phyloP scores from a whole-genome alignment of 345 rosid species.

The Brassica cretica region DNA sequence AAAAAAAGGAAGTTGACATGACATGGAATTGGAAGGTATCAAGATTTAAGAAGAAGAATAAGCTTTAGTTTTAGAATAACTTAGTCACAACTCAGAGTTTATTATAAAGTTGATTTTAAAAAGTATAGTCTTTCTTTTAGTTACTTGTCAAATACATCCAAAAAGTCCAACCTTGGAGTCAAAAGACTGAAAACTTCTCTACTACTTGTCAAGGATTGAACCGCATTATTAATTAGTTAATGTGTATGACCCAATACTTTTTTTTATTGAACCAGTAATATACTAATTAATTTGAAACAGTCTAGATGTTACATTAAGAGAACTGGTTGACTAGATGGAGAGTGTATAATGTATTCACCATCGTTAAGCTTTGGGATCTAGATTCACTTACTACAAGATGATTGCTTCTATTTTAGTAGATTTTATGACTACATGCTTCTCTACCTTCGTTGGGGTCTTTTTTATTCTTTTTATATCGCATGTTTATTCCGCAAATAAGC shows the following conservation, averaged over 20 bases:
- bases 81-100: slow-evolving; percentile 1
- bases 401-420: neutral
- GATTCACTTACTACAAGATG: neutral
- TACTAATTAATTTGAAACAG: neutral
- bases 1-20: neutral
- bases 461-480: neutral
- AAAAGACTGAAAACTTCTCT: neutral
- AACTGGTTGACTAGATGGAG: neutral
- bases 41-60: neutral
- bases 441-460: neutral
- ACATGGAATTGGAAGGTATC: neutral
- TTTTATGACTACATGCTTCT: neutral
- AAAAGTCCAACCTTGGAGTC: neutral
- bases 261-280: neutral
- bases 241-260: neutral
- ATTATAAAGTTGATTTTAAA: neutral
- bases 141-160: slow-evolving; percentile 13
- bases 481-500: neutral
- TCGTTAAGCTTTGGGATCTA: neutral
- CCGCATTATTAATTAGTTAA: neutral
- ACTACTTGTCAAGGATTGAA: neutral
- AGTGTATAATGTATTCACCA: neutral
- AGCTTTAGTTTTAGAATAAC: neutral
- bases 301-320: neutral
- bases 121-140: neutral